Evolutionary conservation across 176 grass and related monocot species (phyloP).

Genomic region (Cenchrus fungigraminus): DNA sequence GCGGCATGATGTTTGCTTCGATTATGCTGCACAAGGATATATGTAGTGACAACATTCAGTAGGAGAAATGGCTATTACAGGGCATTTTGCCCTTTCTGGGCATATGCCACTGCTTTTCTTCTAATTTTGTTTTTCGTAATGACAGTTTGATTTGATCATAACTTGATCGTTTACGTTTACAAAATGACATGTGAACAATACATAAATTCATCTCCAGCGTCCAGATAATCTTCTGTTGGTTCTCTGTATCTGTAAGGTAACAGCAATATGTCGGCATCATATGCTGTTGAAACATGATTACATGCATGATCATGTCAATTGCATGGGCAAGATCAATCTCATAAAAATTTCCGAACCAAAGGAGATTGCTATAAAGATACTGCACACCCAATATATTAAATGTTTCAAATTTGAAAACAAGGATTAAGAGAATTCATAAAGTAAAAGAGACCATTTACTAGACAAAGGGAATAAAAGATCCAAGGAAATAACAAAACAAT

Average conservation of each 20-base stretch:
- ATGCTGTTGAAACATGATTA: constrained; percentile 1
- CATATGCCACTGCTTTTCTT: not conserved
- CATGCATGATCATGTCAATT: not conserved
- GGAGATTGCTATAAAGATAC: not conserved
- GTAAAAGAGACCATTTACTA: not conserved
- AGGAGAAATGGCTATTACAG: constrained; percentile 18
- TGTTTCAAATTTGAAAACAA: not conserved
- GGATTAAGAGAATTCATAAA: not conserved
- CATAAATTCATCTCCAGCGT: not conserved
- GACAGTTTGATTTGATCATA: not conserved
- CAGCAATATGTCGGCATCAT: not conserved
- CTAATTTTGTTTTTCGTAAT: constrained; percentile 17
- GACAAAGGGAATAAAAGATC: not conserved
- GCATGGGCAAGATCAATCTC: not conserved
- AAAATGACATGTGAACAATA: constrained; percentile 31
- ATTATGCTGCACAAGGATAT: not conserved
- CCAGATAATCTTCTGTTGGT: not conserved
- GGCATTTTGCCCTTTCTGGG: constrained; percentile 18
- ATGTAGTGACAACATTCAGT: constrained; percentile 29
- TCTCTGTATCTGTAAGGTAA: not conserved
- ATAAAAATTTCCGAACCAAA: not conserved
- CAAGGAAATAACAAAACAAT: not conserved
- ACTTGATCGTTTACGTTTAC: constrained; percentile 27
- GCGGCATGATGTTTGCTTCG: constrained; percentile 27
- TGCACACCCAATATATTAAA: not conserved